Conservation (phyloP, 2,329 filamentous ascomycete species). For the Meredithiella fracta region DNA sequence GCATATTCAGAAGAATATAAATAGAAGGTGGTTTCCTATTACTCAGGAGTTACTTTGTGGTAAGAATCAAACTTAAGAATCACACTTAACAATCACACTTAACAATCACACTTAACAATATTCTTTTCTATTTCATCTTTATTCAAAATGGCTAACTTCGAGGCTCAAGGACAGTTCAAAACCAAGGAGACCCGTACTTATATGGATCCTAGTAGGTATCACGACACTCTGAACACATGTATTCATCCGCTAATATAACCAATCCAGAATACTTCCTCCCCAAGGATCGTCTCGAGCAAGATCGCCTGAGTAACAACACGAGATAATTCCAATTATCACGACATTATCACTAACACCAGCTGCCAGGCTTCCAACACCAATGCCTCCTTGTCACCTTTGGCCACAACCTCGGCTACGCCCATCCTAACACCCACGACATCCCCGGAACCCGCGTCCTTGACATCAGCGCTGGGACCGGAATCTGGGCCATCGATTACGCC, state of each 20-base stretch:
- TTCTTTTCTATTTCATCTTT: not conserved
- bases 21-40: no score
- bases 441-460: not conserved
- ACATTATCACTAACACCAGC: not conserved
- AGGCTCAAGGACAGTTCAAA: not conserved
- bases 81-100: no score
- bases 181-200: not conserved
- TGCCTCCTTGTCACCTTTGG: not conserved
- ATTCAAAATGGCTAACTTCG: not conserved
- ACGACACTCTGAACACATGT: not conserved
- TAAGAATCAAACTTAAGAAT: no score
- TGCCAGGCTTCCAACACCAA: not conserved
- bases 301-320: not conserved
- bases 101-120: not conserved
- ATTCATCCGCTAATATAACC: not conserved
- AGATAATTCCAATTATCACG: not conserved
- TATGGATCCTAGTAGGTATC: not conserved
- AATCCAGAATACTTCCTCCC: not conserved
- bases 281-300: not conserved
- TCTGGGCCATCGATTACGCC: slow-evolving; percentile 1
- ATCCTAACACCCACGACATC: not conserved
- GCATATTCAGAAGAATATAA: no score
- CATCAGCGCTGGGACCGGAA: not conserved
- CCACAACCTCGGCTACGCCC: not conserved
- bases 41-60: no score